Base-by-base conservation (phyloP, 148 eudicot species). In the Rhododendron molle region DNA sequence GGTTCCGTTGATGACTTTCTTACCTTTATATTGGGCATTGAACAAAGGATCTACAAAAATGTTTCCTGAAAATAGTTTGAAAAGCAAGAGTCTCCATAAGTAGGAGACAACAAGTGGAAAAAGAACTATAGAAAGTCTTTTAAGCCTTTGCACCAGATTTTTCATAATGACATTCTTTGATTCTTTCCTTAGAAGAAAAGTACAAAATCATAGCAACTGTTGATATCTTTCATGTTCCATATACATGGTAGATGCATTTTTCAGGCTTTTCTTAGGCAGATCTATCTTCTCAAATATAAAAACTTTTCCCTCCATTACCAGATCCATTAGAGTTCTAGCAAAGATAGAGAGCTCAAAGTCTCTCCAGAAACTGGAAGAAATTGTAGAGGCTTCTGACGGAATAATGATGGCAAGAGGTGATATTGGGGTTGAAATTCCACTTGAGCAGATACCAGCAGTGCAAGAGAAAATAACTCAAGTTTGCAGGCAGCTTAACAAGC, bases 391-490 rank as follows among this genome's bases (percentile, higher is more conserved):
- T 78, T 91, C 93, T 47, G 93, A 91, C 81, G 93, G 93, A 46
- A 87, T 91, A 82, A 90, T 91, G 90, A 85, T 91, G 85, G 93
- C 93, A 40, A 87, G 93, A 79, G 90, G 91, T 65, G 93, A 91
- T 67, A 90, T 91, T 76, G 93, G 93, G 50, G 93, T 91, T 82
- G 93, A 90, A 83, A 86, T 91, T 40, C 93, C 93, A 32, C 85
- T 91, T n/a, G 93, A 91, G 82, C 90, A 90, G 62, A 90, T 91
- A 87, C 93, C 93, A 76, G 72, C 90, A 4, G 88, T 86, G 49
- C 93, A 91, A 83, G 83, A 87, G 84, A 62, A 84, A 73, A 90
- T 91, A 26, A 89, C 81, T 10, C 32, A 62, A 62, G 79, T 90
- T 28, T 91, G 91, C 81, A 86, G 93, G 74, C 88, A 88, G 85